Conservation (phyloP, 805 yeast genomes). For the Spathaspora gorwiae region DNA sequence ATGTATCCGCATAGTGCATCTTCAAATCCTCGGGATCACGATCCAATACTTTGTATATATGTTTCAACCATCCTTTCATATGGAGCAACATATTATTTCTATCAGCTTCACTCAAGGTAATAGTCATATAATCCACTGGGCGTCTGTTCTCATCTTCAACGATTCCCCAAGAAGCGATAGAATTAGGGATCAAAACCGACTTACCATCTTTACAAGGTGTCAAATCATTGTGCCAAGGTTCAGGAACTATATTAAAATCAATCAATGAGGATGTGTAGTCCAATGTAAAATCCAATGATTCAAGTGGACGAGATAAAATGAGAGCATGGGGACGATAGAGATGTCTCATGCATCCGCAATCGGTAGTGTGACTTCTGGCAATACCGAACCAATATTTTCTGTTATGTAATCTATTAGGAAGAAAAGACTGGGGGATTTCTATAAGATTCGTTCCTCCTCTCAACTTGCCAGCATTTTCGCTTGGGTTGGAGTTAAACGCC, state of each 20-base stretch:
- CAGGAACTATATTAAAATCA: constrained; percentile 32
- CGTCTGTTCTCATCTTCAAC: constrained; percentile 1
- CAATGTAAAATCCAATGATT: constrained; percentile 11
- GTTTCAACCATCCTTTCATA: constrained; percentile 18
- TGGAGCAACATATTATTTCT: constrained; percentile 22
- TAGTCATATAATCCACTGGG: constrained; percentile 20
- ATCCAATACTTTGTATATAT: constrained; percentile 8
- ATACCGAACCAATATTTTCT: constrained; percentile 16
- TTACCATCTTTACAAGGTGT: constrained; percentile 13
- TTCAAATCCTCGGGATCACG: not conserved
- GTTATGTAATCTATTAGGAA: constrained; percentile 8
- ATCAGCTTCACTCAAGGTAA: constrained; percentile 27
- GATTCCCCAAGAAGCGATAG: constrained; percentile 23
- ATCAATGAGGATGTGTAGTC: constrained; percentile 24
- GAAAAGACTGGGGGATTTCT: constrained; percentile 11
- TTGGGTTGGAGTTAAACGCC: constrained; percentile 8
- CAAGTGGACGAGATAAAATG: constrained; percentile 9
- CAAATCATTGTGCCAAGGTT: constrained; percentile 15
- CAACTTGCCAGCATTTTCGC: constrained; percentile 25
- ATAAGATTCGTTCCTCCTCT: constrained; percentile 35
- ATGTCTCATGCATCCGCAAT: constrained; percentile 16
- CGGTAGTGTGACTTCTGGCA: constrained; percentile 12
- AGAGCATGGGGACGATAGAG: constrained; percentile 16
- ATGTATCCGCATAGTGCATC: constrained; percentile 1
- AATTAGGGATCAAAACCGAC: constrained; percentile 30